Evolutionary conservation across 163 green algal species (phyloP), one percentile per base, ranked within the genome.

Genomic region (Scenedesmus sp.): DNA sequence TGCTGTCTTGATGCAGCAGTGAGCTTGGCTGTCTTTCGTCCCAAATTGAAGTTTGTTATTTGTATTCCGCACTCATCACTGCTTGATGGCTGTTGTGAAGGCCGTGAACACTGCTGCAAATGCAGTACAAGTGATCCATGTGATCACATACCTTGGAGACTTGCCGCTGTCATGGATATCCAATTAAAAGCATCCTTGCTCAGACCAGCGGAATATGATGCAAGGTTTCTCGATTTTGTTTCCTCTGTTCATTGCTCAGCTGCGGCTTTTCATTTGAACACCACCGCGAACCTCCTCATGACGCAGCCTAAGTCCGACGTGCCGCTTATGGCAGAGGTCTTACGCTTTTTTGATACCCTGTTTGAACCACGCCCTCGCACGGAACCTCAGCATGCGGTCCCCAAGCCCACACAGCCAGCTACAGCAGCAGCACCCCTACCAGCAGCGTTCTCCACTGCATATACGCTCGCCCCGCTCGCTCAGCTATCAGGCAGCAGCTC

Each of bases 301-400:
- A 79, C 70, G 70, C 70, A 79, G 10, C 57, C 74, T 4, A 89
- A 89, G 60, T 89, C 84, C 57, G 84, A 89, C 62, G 13, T 89
- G 12, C 84, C 84, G 23, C 60, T 89, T 6, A 66, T 34, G 46
- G 7, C 60, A 9, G 84, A 66, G 8, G 2, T 89, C 16, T 26
- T 89, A 23, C 20, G 70, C 4, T 79, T 79, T 6, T 79, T 79
- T 18, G 70, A 79, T 5, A n/a, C 70, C 1, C 46, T 79, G 1
- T 52, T 79, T 79, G 70, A 79, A 18, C 70, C 70, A 79, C 70
- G 70, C 23, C 23, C 70, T 79, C 70, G 70, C 70, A 79, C 23
- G 23, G 70, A 79, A 46, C 70, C 70, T 15, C 70, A 79, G 4
- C 70, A 79, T 79, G 70, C 70, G 70, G 70, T 23, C 12, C 23